Evolutionary conservation across 1,284 basidiomycete species (phyloP), one percentile per base, ranked within the genome.

Genomic region (Trametes sp.): DNA sequence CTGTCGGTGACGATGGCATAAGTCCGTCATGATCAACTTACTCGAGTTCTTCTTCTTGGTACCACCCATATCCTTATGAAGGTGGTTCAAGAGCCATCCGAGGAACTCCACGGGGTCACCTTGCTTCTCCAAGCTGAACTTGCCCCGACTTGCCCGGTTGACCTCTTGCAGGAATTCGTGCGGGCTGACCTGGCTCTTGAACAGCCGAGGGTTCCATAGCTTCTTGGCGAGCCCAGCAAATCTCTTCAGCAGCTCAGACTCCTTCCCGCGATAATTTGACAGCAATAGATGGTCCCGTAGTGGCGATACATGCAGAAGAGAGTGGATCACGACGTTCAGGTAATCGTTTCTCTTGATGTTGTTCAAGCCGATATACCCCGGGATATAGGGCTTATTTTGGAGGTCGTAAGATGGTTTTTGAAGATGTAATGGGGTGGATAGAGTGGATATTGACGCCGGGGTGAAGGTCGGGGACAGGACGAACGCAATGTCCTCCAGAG

Each of bases 111-210:
- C 88, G 6, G 98, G 98, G 77, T 99, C 98, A 1, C 95, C 95
- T 78, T 96, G 94, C 73, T 94, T 86, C 69, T 96, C 96, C 66
- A 98, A 85, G 69, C 91, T 89, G 78, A 96, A 99, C 76, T 94
- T 95, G 16, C 95, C 94, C 33, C 82, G 85, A 72, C 93, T 96
- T 35, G 90, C 90, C 66, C 93, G 86, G 65, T 92, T 90, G 50
- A 99, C 96, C 79, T 99, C 97, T 77, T 99, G 98, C 65, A 98
- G 78, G 75, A 99, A 96, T 77, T 99, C 98, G 77, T 99, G 98
- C 10, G 98, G 98, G 68, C 92, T 95, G 66, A 98, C 96, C 83
- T 99, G 98, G 60, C 93, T 92, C 77, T 99, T 99, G 87, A 99
- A 98, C 59, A 97, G 78, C 52, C 89, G 82, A 6, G 95, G 93